Conservation (phyloP, 345 rosid genomes). For the Leavenworthia alabamica region DNA sequence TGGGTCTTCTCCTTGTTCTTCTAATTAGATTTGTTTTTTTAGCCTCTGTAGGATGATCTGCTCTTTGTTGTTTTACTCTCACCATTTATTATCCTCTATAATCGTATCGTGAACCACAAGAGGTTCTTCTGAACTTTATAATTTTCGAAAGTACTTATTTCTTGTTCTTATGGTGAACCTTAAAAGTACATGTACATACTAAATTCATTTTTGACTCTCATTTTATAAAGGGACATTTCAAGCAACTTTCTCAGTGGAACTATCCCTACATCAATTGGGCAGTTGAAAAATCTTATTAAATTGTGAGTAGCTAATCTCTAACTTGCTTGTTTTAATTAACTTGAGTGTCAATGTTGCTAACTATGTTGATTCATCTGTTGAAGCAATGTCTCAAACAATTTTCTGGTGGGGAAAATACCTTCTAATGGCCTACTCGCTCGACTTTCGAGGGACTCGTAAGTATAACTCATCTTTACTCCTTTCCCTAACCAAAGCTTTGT, state of each 20-base stretch:
- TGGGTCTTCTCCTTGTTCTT: slow-evolving; percentile 18
- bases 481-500: slow-evolving; percentile 4
- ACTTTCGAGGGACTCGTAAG: slow-evolving; percentile 69
- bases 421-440: slow-evolving; percentile 56
- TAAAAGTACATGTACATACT: too few relatives aligned
- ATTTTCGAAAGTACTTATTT: not conserved
- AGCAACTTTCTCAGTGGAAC: slow-evolving; percentile 63
- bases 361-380: slow-evolving; percentile 30
- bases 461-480: slow-evolving; percentile 14
- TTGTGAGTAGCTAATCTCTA: slow-evolving; percentile 56
- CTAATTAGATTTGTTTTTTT: not conserved
- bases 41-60: slow-evolving; percentile 4
- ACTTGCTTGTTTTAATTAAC: not conserved
- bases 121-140: slow-evolving; percentile 9
- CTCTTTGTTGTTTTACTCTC: not conserved
- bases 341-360: slow-evolving; percentile 15
- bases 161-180: not conserved
- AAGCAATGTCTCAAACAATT: slow-evolving; percentile 90
- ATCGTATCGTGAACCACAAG: not conserved
- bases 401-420: slow-evolving; percentile 78
- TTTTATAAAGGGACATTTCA: slow-evolving; percentile 59
- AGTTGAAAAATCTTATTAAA: slow-evolving; percentile 45
- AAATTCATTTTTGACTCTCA: slow-evolving; percentile 1
- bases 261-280: slow-evolving; percentile 75
- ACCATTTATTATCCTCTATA: not conserved